These are phyloP conservation scores for Williopsis jadinii DNA, from an alignment of 1,139 yeast genomes.

Conservation along the genomic window DNA sequence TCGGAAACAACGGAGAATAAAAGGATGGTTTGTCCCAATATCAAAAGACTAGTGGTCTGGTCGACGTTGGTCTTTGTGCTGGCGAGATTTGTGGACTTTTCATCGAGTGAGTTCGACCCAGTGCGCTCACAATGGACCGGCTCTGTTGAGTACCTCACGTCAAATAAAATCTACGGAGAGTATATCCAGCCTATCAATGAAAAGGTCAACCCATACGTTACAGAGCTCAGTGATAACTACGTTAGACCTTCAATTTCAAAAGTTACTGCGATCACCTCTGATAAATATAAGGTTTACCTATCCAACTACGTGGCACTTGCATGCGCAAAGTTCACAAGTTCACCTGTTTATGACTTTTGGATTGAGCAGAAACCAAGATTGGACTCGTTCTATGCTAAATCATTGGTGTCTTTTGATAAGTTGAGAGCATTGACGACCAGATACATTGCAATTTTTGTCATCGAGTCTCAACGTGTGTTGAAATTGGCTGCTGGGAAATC, in stretches of 20 bases:
- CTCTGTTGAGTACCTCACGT: slow-evolving; percentile 6
- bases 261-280: slow-evolving; percentile 1
- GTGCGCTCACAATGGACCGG: slow-evolving; percentile 13
- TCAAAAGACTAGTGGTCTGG: slow-evolving; percentile 2
- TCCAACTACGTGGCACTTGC: slow-evolving; percentile 9
- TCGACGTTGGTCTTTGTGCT: slow-evolving; percentile 6
- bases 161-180: slow-evolving; percentile 11
- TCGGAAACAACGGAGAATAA: no score
- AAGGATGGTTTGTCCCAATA: no score
- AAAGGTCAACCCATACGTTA: slow-evolving; percentile 10
- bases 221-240: slow-evolving; percentile 4
- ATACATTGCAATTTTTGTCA: slow-evolving; percentile 5
- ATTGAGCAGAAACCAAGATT: slow-evolving; percentile 1
- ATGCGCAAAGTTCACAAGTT: slow-evolving; percentile 3
- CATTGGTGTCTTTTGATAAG: not conserved
- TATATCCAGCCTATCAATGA: slow-evolving; percentile 13
- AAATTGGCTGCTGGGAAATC: slow-evolving; percentile 5
- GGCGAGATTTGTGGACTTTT: slow-evolving; percentile 14
- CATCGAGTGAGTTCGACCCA: slow-evolving; percentile 16
- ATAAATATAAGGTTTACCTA: slow-evolving; percentile 10
- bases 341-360: slow-evolving; percentile 6
- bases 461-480: slow-evolving; percentile 1
- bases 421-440: slow-evolving; percentile 4
- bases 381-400: not conserved
- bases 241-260: slow-evolving; percentile 8